Conservation (phyloP, 768 basidiomycete species). For the Lentinula raphanica region DNA sequence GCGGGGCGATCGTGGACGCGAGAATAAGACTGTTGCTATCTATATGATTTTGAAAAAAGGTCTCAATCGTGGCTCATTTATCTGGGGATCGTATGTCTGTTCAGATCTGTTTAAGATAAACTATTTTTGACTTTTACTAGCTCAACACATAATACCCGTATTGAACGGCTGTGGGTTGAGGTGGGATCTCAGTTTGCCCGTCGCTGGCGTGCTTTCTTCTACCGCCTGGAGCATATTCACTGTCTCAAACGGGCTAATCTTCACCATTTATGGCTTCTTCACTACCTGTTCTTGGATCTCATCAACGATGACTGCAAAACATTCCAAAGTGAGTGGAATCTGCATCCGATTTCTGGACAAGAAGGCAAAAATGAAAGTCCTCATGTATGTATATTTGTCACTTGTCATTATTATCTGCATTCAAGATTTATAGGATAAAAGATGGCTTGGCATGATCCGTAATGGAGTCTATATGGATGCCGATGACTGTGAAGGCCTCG, state of each 20-base stretch:
- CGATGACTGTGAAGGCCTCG: background rate
- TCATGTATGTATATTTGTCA: conserved; percentile 10
- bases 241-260: conserved; percentile 7
- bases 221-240: conserved; percentile 10
- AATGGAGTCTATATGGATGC: background rate
- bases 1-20: conserved; percentile 19
- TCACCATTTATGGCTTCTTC: conserved; percentile 13
- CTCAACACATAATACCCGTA: conserved; percentile 13
- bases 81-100: conserved; percentile 16
- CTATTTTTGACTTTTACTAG: background rate
- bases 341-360: conserved; percentile 22
- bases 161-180: conserved; percentile 14
- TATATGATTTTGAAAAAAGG: conserved; percentile 22
- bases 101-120: background rate
- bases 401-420: conserved; percentile 15
- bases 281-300: conserved; percentile 21
- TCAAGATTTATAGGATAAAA: background rate
- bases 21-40: conserved; percentile 19
- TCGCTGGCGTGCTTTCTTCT: conserved; percentile 12
- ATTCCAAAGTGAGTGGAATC: conserved; percentile 27
- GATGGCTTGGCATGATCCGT: background rate
- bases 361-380: conserved; percentile 13
- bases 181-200: conserved; percentile 13
- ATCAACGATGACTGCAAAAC: conserved; percentile 23
- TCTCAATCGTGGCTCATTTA: conserved; percentile 18